Conservation (phyloP, 2,329 filamentous ascomycete genomes). For the Blumeria hordei region DNA sequence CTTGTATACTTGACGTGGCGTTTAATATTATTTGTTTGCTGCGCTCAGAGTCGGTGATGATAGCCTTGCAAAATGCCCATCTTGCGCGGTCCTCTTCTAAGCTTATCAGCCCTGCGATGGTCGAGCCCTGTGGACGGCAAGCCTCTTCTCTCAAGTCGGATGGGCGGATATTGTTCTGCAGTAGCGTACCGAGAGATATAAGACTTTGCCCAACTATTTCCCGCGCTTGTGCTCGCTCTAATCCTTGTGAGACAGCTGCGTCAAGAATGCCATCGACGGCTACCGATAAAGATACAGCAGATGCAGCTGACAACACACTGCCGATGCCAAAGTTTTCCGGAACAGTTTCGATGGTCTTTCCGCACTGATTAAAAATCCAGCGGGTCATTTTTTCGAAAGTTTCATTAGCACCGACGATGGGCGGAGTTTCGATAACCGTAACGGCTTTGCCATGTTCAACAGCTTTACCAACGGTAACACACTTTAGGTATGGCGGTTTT, state of each 20-base stretch:
- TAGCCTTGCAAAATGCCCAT: slow-evolving; percentile 39
- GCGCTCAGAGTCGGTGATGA: slow-evolving; percentile 38
- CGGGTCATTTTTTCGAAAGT: slow-evolving; percentile 33
- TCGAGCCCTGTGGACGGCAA: slow-evolving; percentile 53
- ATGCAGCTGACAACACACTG: slow-evolving; percentile 50
- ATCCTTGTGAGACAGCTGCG: slow-evolving; percentile 54
- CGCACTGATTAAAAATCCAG: slow-evolving; percentile 57
- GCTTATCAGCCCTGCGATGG: slow-evolving; percentile 48
- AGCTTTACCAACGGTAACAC: slow-evolving; percentile 70
- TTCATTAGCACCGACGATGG: not conserved
- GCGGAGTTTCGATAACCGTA: slow-evolving; percentile 37
- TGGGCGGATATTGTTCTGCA: slow-evolving; percentile 37
- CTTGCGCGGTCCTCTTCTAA: slow-evolving; percentile 51
- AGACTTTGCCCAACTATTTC: slow-evolving; percentile 59
- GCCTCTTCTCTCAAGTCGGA: slow-evolving; percentile 53
- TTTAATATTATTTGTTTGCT: slow-evolving; percentile 8
- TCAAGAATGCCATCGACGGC: slow-evolving; percentile 56
- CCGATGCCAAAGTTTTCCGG: slow-evolving; percentile 44
- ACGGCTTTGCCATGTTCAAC: slow-evolving; percentile 57
- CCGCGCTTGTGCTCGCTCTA: slow-evolving; percentile 48
- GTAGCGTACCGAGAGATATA: slow-evolving; percentile 26
- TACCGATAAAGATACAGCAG: slow-evolving; percentile 51
- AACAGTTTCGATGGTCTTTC: slow-evolving; percentile 42
- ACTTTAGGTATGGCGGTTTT: slow-evolving; percentile 28
- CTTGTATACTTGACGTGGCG: too few species aligned